phyloP scores from a whole-genome alignment of 345 rosid genomes.

The Lepidium sativum region DNA sequence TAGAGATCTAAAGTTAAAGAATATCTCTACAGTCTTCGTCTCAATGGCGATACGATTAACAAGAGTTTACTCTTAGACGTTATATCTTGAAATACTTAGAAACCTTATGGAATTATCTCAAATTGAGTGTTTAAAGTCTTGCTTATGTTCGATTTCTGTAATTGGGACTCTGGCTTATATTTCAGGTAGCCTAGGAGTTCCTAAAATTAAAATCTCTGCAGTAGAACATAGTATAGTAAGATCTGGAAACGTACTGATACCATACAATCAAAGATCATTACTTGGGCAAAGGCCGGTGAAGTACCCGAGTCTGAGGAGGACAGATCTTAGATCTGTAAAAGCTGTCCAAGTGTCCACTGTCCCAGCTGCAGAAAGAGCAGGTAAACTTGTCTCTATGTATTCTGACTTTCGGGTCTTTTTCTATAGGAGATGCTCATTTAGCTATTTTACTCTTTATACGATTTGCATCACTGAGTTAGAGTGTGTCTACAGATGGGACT shows the following conservation, averaged over 20 bases:
- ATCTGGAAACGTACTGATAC: slow-evolving; percentile 11
- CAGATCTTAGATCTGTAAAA: slow-evolving; percentile 10
- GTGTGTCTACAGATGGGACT: background rate
- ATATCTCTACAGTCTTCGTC: background rate
- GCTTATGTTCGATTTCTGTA: background rate
- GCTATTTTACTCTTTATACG: background rate
- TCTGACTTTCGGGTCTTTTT: background rate
- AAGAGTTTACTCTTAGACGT: background rate
- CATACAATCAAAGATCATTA: slow-evolving; percentile 12
- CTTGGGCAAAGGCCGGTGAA: slow-evolving; percentile 7
- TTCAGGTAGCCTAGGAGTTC: slow-evolving; percentile 34
- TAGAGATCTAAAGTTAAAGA: background rate
- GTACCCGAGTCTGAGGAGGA: slow-evolving; percentile 14
- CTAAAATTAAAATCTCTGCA: slow-evolving; percentile 23
- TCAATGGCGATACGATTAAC: background rate
- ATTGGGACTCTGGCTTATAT: background rate
- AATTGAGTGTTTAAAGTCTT: slow-evolving; percentile 6
- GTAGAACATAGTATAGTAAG: slow-evolving; percentile 10
- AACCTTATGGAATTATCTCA: background rate
- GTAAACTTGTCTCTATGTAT: slow-evolving; percentile 6
- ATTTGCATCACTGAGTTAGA: background rate
- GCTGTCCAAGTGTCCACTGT: slow-evolving; percentile 18
- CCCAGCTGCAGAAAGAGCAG: slow-evolving; percentile 13
- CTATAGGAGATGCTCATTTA: background rate
- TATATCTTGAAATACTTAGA: background rate